A percentile compares a stretch with the other conserved stretches of the same genome.
These are phyloP conservation scores for Cupressus sempervirens DNA, from an alignment of 75 land plant species.

Conservation along the genomic window DNA sequence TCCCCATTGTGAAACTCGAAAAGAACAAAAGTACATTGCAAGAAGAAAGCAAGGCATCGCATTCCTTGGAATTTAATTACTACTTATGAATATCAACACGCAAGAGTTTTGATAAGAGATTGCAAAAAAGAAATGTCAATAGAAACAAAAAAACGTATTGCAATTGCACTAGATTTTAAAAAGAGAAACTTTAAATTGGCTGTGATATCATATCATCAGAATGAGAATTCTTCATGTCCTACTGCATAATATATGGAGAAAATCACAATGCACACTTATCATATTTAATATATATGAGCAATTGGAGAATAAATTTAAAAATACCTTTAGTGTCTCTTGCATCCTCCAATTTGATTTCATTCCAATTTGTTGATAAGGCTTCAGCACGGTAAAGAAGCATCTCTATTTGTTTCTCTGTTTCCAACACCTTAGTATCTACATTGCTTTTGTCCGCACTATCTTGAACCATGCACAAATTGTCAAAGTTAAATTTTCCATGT, in stretches of 20 bases:
- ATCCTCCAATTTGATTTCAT: conserved; percentile 3
- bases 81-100: not conserved
- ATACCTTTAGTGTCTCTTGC: not conserved
- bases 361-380: conserved; percentile 1
- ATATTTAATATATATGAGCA: not conserved
- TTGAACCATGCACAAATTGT: not conserved
- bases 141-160: not conserved
- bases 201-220: not conserved
- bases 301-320: not conserved
- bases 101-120: not conserved
- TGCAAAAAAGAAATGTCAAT: not conserved
- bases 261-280: not conserved
- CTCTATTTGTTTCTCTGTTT: conserved; percentile 8
- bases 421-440: not conserved
- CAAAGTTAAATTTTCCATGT: not conserved
- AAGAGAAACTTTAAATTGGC: not conserved
- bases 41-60: not conserved
- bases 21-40: not conserved
- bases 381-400: not conserved
- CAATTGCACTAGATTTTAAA: not conserved
- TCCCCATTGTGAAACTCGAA: not conserved
- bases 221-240: not conserved
- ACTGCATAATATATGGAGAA: not conserved
- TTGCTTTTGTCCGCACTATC: not conserved
- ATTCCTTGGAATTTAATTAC: not conserved